A percentile compares a stretch with the other conserved stretches of the same genome.
Evolutionary conservation across 108 stramenopile species (phyloP).

Genomic region (Craspedostauros australis): DNA sequence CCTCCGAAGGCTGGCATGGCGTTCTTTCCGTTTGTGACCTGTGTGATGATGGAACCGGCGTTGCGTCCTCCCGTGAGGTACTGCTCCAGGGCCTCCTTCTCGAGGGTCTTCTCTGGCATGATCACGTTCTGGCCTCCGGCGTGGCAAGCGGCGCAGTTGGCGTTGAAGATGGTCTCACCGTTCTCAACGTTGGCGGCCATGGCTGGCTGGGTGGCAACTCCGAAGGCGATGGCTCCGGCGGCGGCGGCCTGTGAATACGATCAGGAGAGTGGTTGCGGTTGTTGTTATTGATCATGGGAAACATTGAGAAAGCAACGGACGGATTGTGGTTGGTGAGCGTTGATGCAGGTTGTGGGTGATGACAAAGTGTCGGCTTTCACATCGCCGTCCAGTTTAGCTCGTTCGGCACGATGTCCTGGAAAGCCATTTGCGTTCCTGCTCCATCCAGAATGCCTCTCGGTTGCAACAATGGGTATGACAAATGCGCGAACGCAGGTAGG

Average conservation of each 20-base stretch:
- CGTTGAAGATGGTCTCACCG: constrained; percentile 86
- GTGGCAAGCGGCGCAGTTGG: constrained; percentile 95
- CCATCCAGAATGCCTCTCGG: too few relatives aligned
- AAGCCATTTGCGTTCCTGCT: too few relatives aligned
- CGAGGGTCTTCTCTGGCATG: constrained; percentile 91
- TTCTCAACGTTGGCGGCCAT: constrained; percentile 80
- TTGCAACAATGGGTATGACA: too few relatives aligned
- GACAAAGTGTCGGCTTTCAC: too few relatives aligned
- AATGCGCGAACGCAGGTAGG: too few relatives aligned
- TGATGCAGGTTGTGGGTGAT: too few relatives aligned
- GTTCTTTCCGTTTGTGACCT: constrained; percentile 95
- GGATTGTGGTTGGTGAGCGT: too few relatives aligned
- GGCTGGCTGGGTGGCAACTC: constrained; percentile 62
- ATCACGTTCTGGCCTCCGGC: constrained; percentile 93
- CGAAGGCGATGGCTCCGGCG: constrained; percentile 62
- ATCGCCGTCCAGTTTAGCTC: too few relatives aligned
- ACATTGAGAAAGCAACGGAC: too few relatives aligned
- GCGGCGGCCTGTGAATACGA: constrained; percentile 50
- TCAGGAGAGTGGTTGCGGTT: too few relatives aligned
- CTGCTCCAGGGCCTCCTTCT: constrained; percentile 87
- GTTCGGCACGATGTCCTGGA: too few relatives aligned
- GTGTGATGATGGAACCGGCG: constrained; percentile 76
- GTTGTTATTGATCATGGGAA: too few relatives aligned
- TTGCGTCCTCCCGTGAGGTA: constrained; percentile 84
- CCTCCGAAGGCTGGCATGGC: constrained; percentile 96